Evolutionary conservation across 306 rosid species (phyloP).

Genomic region (Ormosia semicastrata): DNA sequence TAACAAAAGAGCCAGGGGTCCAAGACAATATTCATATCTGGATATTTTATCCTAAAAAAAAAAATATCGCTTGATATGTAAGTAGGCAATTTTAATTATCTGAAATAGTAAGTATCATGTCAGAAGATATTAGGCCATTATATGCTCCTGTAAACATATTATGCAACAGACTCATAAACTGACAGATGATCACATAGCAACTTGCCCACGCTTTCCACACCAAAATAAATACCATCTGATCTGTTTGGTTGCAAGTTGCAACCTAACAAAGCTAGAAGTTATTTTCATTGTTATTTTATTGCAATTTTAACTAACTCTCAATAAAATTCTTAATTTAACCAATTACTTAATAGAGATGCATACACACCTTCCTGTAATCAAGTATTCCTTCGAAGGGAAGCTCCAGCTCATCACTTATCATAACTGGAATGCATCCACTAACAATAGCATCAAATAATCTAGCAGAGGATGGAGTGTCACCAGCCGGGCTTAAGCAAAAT

Average conservation of each 20-base stretch:
- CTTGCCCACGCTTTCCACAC: background rate
- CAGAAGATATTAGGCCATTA: background rate
- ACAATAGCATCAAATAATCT: slow-evolving; percentile 97
- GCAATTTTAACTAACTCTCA: background rate
- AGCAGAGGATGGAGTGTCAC: slow-evolving; percentile 98
- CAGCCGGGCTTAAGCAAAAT: slow-evolving; percentile 93
- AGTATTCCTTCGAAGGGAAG: slow-evolving; percentile 96
- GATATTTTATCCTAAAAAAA: background rate
- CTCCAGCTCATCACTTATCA: slow-evolving; percentile 91
- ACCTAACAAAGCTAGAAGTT: background rate
- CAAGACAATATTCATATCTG: background rate
- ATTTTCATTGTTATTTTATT: background rate
- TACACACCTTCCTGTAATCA: slow-evolving; percentile 83
- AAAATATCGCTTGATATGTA: background rate
- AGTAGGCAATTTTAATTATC: slow-evolving; percentile 1
- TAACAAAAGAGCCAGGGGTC: background rate
- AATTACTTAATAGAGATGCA: slow-evolving; percentile 9
- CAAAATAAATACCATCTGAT: background rate
- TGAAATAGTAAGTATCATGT: background rate
- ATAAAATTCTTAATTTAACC: background rate
- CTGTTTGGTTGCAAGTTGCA: background rate
- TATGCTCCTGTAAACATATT: background rate
- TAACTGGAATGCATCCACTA: slow-evolving; percentile 94
- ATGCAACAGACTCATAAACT: background rate
- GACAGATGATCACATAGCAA: background rate